These are phyloP conservation scores for Coleophoma eucalyptorum DNA, from an alignment of 2,329 filamentous ascomycete species.

Conservation along the genomic window DNA sequence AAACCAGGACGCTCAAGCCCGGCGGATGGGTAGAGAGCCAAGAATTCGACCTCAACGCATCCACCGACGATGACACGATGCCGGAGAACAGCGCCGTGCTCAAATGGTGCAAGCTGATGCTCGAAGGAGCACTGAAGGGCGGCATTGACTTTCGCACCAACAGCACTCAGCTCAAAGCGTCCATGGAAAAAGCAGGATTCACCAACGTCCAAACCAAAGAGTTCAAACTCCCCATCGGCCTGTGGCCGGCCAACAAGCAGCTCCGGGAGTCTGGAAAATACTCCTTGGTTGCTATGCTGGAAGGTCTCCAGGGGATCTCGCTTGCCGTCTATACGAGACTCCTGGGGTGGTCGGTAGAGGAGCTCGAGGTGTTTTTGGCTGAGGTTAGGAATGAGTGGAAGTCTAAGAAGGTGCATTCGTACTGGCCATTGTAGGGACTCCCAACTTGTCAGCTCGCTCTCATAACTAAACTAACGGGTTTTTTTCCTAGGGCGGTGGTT, in stretches of 20 bases:
- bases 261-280: neutral
- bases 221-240: slow-evolving; percentile 11
- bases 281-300: neutral
- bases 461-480: too few species aligned
- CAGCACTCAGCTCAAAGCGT: slow-evolving; percentile 14
- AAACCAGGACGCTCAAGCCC: slow-evolving; percentile 8
- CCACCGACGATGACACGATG: slow-evolving; percentile 11
- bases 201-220: slow-evolving; percentile 8
- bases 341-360: slow-evolving; percentile 2
- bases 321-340: slow-evolving; percentile 5
- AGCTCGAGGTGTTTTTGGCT: slow-evolving; percentile 4
- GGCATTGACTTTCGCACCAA: slow-evolving; percentile 5
- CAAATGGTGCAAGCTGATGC: slow-evolving; percentile 8
- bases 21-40: slow-evolving; percentile 19
- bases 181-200: slow-evolving; percentile 20
- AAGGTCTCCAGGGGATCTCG: slow-evolving; percentile 1
- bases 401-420: slow-evolving; percentile 2
- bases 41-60: slow-evolving; percentile 9
- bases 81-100: slow-evolving; percentile 8
- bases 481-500: too few species aligned
- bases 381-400: slow-evolving; percentile 4
- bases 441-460: too few species aligned
- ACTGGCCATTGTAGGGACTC: neutral
- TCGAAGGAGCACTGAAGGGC: slow-evolving; percentile 6
- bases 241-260: slow-evolving; percentile 1